Percentiles rank a stretch among this genome's conserved stretches.
Evolutionary conservation across 768 basidiomycete genomes (phyloP).

Genomic region (Termitomyces sp.): DNA sequence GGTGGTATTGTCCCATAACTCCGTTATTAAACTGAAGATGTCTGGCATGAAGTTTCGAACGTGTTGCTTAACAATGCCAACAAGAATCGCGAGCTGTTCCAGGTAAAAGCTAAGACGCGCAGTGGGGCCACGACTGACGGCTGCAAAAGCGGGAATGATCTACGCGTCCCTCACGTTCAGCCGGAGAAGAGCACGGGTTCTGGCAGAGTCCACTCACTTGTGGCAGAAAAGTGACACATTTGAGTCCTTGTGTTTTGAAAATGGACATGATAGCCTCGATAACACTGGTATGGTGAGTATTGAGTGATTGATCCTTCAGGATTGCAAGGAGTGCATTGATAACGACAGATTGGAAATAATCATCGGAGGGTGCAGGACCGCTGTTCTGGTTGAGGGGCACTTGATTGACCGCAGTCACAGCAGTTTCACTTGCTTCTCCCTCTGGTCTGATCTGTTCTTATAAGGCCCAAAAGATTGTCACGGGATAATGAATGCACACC

Average conservation of each 20-base stretch:
- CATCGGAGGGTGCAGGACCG: slow-evolving; percentile 71
- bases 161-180: slow-evolving; percentile 23
- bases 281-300: slow-evolving; percentile 85
- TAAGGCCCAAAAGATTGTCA: slow-evolving; percentile 6
- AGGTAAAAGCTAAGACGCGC: slow-evolving; percentile 88
- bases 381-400: slow-evolving; percentile 66
- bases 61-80: slow-evolving; percentile 96
- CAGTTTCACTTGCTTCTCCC: slow-evolving; percentile 64
- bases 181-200: not conserved
- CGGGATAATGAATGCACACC: slow-evolving; percentile 38
- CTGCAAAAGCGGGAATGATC: slow-evolving; percentile 95
- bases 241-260: slow-evolving; percentile 96
- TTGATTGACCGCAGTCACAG: slow-evolving; percentile 61
- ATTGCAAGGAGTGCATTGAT: slow-evolving; percentile 86
- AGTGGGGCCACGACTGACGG: slow-evolving; percentile 79
- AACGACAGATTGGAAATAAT: slow-evolving; percentile 96
- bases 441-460: slow-evolving; percentile 48
- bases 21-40: slow-evolving; percentile 80
- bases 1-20: slow-evolving; percentile 84
- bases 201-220: slow-evolving; percentile 52
- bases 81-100: slow-evolving; percentile 92
- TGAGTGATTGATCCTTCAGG: slow-evolving; percentile 85
- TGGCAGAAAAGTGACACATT: slow-evolving; percentile 92
- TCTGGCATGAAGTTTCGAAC: slow-evolving; percentile 89
- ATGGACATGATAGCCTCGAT: slow-evolving; percentile 99